Conservation (phyloP, 257 asterid species). For the Osmanthus fragrans region DNA sequence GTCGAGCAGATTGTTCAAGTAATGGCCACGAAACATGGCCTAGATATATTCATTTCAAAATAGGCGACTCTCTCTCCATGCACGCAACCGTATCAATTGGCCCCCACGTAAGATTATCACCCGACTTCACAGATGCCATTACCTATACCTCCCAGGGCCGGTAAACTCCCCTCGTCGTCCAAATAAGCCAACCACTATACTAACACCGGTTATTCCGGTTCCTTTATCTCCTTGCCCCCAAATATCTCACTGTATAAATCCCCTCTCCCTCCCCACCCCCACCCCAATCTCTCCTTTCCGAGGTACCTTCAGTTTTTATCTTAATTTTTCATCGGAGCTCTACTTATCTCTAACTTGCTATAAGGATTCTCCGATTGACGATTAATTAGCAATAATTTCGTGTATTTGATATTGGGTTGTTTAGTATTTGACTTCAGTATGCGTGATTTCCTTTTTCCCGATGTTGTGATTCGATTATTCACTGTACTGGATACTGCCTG, state of each 20-base stretch:
- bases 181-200: background rate
- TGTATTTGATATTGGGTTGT: background rate
- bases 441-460: background rate
- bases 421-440: background rate
- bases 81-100: conserved; percentile 24
- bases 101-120: background rate
- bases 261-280: background rate
- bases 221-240: conserved; percentile 3
- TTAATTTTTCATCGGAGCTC: background rate
- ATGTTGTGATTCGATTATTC: no score
- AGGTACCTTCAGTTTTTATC: background rate
- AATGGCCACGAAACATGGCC: no score
- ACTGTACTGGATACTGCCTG: background rate
- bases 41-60: no score
- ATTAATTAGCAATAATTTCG: background rate
- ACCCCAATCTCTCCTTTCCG: background rate
- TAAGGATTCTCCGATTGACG: background rate
- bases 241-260: background rate
- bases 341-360: conserved; percentile 4
- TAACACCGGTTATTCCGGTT: conserved; percentile 19
- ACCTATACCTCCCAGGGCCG: background rate
- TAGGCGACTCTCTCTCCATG: background rate
- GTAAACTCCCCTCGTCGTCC: background rate
- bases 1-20: no score
- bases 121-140: background rate